phyloP scores from a whole-genome alignment of 2,329 filamentous ascomycete genomes.

The Diaporthe aspalathi region DNA sequence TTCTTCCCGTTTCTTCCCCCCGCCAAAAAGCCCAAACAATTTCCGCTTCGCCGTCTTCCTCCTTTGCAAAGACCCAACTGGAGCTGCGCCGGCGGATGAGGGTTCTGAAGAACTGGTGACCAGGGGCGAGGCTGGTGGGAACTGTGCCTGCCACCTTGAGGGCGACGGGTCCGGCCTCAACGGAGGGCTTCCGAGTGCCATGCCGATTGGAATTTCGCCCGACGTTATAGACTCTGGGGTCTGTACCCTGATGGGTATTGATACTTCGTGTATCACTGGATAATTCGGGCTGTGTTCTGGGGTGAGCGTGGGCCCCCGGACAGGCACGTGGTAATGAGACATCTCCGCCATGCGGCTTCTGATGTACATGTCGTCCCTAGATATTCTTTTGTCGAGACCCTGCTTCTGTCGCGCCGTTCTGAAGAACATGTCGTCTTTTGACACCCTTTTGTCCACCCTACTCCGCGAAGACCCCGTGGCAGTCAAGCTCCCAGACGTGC shows the following conservation, averaged over 20 bases:
- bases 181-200: conserved; percentile 79
- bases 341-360: conserved; percentile 47
- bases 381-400: conserved; percentile 54
- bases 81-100: conserved; percentile 20
- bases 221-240: conserved; percentile 58
- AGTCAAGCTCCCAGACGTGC: conserved; percentile 47
- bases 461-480: conserved; percentile 23
- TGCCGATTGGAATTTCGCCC: conserved; percentile 70
- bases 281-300: conserved; percentile 55
- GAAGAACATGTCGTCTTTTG: conserved; percentile 57
- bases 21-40: conserved; percentile 65
- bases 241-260: conserved; percentile 52
- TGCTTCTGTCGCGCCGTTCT: conserved; percentile 40
- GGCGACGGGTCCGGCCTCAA: conserved; percentile 50
- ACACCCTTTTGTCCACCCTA: conserved; percentile 56
- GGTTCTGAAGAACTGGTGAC: conserved; percentile 33
- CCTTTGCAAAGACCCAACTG: conserved; percentile 47
- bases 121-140: conserved; percentile 39
- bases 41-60: conserved; percentile 69
- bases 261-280: conserved; percentile 47
- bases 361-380: conserved; percentile 55
- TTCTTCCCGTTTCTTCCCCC: conserved; percentile 53
- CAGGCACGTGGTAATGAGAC: conserved; percentile 53
- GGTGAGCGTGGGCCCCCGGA: conserved; percentile 56
- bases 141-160: conserved; percentile 44